phyloP scores from a whole-genome alignment of 2,329 filamentous ascomycete species.

The Diaporthe destruens region DNA sequence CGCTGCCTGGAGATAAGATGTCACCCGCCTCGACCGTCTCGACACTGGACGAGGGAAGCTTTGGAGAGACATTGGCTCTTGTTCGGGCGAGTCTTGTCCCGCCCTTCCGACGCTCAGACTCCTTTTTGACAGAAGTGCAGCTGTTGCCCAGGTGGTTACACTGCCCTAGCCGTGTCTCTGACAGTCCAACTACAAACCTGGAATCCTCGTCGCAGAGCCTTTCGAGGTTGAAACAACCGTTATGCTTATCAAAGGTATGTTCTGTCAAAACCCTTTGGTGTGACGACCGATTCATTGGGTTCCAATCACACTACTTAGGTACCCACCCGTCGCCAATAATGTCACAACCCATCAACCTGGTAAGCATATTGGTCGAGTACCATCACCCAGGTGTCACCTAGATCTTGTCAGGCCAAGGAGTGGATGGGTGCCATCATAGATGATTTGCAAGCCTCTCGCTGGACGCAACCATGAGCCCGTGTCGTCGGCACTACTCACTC shows the following conservation, averaged over 20 bases:
- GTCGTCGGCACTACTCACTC: not conserved
- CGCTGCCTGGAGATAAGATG: slow-evolving; percentile 25
- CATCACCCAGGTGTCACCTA: not conserved
- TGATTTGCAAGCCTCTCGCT: not conserved
- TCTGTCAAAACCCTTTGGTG: not conserved
- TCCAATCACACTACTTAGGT: not conserved
- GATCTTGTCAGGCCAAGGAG: not conserved
- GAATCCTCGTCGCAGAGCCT: not conserved
- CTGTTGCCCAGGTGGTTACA: slow-evolving; percentile 6
- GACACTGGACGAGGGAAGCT: slow-evolving; percentile 11
- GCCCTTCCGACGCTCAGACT: slow-evolving; percentile 14
- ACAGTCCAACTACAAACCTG: not conserved
- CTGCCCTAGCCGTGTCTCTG: slow-evolving; percentile 4
- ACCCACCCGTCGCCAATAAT: not conserved
- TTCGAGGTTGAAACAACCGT: not conserved
- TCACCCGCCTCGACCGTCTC: not conserved
- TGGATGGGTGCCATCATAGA: not conserved
- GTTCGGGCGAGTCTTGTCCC: slow-evolving; percentile 30
- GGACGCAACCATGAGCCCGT: not conserved
- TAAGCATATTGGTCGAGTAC: not conserved
- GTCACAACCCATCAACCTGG: slow-evolving; percentile 4
- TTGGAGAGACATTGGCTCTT: slow-evolving; percentile 18
- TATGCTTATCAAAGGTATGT: not conserved
- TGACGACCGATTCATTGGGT: not conserved
- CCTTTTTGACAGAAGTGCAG: slow-evolving; percentile 19